Evolutionary conservation across 2,329 filamentous ascomycete genomes (phyloP), one percentile per base, ranked within the genome.

Genomic region (Pseudogymnoascus sp.): DNA sequence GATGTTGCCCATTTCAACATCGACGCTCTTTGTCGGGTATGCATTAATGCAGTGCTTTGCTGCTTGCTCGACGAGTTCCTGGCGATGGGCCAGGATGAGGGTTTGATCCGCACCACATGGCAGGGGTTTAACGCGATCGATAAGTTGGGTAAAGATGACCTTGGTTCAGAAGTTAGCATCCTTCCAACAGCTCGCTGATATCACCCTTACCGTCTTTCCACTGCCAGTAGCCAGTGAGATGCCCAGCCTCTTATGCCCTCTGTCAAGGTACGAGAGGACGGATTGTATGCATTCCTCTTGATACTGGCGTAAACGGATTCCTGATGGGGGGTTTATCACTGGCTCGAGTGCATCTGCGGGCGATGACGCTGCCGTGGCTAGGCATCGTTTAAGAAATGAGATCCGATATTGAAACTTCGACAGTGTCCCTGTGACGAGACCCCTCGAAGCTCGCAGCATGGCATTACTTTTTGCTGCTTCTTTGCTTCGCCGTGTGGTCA

Each of bases 141-240:
- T 96, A 52, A 99, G 82, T 72, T 96, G 92, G 11, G 93, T 97
- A 77, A 99, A 99, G 69, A 99, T 92, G 72, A 99, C 87, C 89
- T 91, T 67, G 14, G 22, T 35, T 25, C 1, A 33, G 16, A 52
- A 55, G 16, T 64, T n/a, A 33, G 16, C n/a, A 58, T 58, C 19
- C 16, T 49, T 5, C 2, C 30, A 38, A 36, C 5, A 25, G 7
- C 45, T 28, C 19, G 5, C 28, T 12, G 3, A 11, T 25, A 49
- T 22, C 5, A 33, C 33, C 69, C 81, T 64, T 75, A 90, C 91
- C 6, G 92, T 97, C 74, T 97, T 97, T 5, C 92, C 92, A 66
- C 89, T 86, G 1, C 92, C 92, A 3, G 92, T 97, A 2, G 92
- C 92, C 36, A 97, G 75, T 0, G 92, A 96, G 4, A 96, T 83